phyloP scores from a whole-genome alignment of 768 basidiomycete genomes.

The Boletales sp. region DNA sequence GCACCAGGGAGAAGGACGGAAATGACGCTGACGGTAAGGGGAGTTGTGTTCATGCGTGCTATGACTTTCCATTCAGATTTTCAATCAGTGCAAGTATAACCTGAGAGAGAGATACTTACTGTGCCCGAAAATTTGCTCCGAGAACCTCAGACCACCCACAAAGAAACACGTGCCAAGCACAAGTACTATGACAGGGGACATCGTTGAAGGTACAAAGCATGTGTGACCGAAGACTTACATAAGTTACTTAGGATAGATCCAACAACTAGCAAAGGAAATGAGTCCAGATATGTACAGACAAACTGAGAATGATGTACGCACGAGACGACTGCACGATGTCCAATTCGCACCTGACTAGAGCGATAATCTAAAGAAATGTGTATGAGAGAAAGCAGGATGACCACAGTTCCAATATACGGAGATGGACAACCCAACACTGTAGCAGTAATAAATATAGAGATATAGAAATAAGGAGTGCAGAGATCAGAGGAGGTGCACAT shows the following conservation, averaged over 20 bases:
- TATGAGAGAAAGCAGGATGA: not conserved
- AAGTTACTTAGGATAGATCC: slow-evolving; percentile 82
- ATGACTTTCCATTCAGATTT: slow-evolving; percentile 44
- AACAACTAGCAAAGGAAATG: slow-evolving; percentile 47
- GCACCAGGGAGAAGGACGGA: slow-evolving; percentile 77
- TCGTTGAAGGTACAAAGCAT: not conserved
- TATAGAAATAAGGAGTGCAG: not conserved
- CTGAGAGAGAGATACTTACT: slow-evolving; percentile 40
- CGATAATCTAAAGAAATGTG: slow-evolving; percentile 54
- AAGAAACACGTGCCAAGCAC: slow-evolving; percentile 86
- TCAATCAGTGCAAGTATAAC: not conserved
- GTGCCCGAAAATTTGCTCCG: slow-evolving; percentile 73
- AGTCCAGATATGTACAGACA: not conserved
- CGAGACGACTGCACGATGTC: slow-evolving; percentile 77
- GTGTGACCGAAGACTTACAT: slow-evolving; percentile 33
- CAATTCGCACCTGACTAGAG: slow-evolving; percentile 77
- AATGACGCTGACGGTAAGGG: slow-evolving; percentile 72
- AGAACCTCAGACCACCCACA: slow-evolving; percentile 71
- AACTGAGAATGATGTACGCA: slow-evolving; percentile 32
- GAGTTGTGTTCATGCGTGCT: slow-evolving; percentile 68
- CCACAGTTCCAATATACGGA: slow-evolving; percentile 42
- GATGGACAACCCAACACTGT: slow-evolving; percentile 58
- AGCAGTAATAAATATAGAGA: not conserved
- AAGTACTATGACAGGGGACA: slow-evolving; percentile 48
- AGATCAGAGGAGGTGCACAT: slow-evolving; percentile 2